Conservation (phyloP, 2,329 filamentous ascomycete species). For the Pseudogymnoascus sp. region DNA sequence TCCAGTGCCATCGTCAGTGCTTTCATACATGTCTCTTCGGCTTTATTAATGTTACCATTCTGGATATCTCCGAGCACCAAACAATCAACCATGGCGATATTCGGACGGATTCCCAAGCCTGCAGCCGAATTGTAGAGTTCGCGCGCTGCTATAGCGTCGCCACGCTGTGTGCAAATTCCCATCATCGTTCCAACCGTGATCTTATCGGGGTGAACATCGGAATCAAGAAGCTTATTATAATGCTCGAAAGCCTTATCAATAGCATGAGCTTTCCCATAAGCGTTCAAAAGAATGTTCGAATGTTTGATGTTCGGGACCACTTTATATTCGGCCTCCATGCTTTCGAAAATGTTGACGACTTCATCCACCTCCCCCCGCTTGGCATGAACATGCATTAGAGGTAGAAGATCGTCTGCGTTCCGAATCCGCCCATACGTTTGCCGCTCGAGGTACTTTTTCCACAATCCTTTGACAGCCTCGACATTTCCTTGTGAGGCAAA, state of each 20-base stretch:
- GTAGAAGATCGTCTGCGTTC: slow-evolving; percentile 31
- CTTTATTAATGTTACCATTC: slow-evolving; percentile 44
- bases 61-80: slow-evolving; percentile 61
- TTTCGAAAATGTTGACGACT: slow-evolving; percentile 52
- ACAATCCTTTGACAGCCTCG: slow-evolving; percentile 34
- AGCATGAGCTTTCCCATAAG: slow-evolving; percentile 57
- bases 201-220: slow-evolving; percentile 43
- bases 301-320: slow-evolving; percentile 48
- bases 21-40: slow-evolving; percentile 49
- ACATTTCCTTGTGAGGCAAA: slow-evolving; percentile 40
- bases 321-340: slow-evolving; percentile 47
- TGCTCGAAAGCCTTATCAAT: slow-evolving; percentile 54
- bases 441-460: slow-evolving; percentile 29
- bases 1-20: slow-evolving; percentile 42
- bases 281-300: slow-evolving; percentile 73
- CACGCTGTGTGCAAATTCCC: slow-evolving; percentile 58
- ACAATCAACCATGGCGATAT: slow-evolving; percentile 49
- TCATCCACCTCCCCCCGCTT: slow-evolving; percentile 54
- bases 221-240: slow-evolving; percentile 51
- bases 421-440: slow-evolving; percentile 7
- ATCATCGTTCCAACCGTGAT: slow-evolving; percentile 67
- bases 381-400: slow-evolving; percentile 64
- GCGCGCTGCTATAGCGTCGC: slow-evolving; percentile 63
- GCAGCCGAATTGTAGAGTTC: slow-evolving; percentile 57
- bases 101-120: slow-evolving; percentile 39